A percentile compares a stretch with the other conserved stretches of the same genome.
Conservation (phyloP, 768 basidiomycete species). For the Kwoniella sp. region DNA sequence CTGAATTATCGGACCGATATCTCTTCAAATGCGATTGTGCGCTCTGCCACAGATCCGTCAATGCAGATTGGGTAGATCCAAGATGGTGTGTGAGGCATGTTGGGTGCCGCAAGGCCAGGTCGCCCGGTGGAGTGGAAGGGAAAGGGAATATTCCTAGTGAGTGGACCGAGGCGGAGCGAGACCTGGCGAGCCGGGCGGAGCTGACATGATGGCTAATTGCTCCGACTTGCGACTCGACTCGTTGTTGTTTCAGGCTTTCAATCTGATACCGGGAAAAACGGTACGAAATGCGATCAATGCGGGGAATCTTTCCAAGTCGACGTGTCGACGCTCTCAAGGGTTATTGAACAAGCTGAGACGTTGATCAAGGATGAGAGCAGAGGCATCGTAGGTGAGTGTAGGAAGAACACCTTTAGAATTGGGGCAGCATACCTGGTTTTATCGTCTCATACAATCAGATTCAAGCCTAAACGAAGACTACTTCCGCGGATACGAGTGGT, state of each 20-base stretch:
- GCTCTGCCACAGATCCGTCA: conserved; percentile 59
- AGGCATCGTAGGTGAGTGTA: conserved; percentile 24
- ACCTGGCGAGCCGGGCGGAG: too few relatives aligned
- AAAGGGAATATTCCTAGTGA: conserved; percentile 31
- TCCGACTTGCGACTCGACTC: too few relatives aligned
- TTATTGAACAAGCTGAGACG: conserved; percentile 13
- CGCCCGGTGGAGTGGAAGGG: conserved; percentile 7
- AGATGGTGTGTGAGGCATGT: conserved; percentile 64
- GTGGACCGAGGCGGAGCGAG: too few relatives aligned
- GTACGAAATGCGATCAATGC: conserved; percentile 13
- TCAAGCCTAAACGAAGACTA: too few relatives aligned
- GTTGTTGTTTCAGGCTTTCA: not conserved
- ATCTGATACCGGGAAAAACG: not conserved
- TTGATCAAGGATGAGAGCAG: conserved; percentile 22
- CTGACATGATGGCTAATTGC: too few relatives aligned
- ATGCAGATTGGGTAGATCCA: conserved; percentile 60
- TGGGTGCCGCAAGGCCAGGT: conserved; percentile 6
- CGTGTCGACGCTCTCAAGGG: not conserved
- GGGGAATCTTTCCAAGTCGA: conserved; percentile 13
- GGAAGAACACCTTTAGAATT: not conserved
- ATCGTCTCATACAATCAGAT: too few relatives aligned
- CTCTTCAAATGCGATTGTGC: conserved; percentile 72
- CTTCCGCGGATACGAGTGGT: too few relatives aligned
- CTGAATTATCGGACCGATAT: conserved; percentile 70
- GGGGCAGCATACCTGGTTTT: too few relatives aligned